Base-by-base conservation (phyloP, 805 yeast genomes). In the Zygosaccharomyces pseudorouxii region DNA sequence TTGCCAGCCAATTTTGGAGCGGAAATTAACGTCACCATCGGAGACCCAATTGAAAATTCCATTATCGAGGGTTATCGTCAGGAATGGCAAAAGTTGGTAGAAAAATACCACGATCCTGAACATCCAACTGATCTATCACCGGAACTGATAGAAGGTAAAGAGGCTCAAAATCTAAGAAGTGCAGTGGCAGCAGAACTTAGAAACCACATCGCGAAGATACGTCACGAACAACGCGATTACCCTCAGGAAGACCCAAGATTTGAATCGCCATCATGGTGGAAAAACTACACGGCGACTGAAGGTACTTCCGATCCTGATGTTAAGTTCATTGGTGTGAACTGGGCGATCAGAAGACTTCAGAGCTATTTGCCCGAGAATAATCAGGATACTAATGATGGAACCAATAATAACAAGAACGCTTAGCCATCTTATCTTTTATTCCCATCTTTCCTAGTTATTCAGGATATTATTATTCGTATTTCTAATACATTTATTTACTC, bases 331-430 rank as follows among this genome's bases (percentile, higher is more conserved):
- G 96, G 96, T 2, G 70, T 81, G 59, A 87, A 87, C 62, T 86
- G 95, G 93, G 95, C 95, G 1, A 77, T 86, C 33, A 79, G 78
- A 62, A 74, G 89, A 56, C 74, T 82, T 41, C 95, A 86, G 62
- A 72, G 72, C 9, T 68, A 65, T 43, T 53, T 70, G 30, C 60
- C 61, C 28, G 68, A 67, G 7, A 50, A 55, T 36, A 29, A 18
- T 16, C 12, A 25, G 29, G 55, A 58, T 38, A 56, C 46, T 22
- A 28, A 33, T 23, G 38, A 47, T 38, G 44, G 14, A 11, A 33
- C 37, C 14, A 18, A 28, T 41, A 28, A 29, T 7, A 18, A 19
- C n/a, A 10, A 29, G 18, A 19, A 14, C 9, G 3, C 44, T 11
- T 18, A 14, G n/a, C 3, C 19, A 16, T 16, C 4, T 8, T 4